Base-by-base conservation (phyloP, 495 filamentous ascomycete species). In the Glutinoglossum americanum region DNA sequence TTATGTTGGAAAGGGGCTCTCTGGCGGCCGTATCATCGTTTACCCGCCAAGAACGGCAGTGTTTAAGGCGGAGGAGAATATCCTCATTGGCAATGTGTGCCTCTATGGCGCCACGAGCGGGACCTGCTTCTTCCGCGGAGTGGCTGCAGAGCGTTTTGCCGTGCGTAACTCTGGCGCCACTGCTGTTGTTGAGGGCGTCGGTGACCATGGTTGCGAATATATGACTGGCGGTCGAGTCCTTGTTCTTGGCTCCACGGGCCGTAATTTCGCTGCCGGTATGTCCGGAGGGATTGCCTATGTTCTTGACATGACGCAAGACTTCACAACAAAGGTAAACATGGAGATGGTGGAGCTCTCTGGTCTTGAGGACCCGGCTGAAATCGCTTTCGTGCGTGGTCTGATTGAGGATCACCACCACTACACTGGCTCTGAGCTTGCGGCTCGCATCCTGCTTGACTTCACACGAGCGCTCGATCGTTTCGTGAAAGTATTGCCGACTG, bases 391-490 rank as follows among this genome's bases (percentile, higher is more conserved):
- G 23, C 87, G 92, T 56, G 87, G 92, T 56, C 73, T 97, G 60
- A 87, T 99, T 60, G 92, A 99, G 70, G 92, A 99, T 64, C 92
- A 99, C 65, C 93, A 96, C 70, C 92, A 99, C 67, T 99, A 97
- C 75, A 99, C 92, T 47, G 92, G 92, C 60, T 99, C 92, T 26
- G 92, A 96, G 73, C 77, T 95, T 51, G 92, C 92, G 21, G 94
- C 94, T 61, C 86, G 93, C 61, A 85, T 96, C 61, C 76, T 99
- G 11, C 77, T 97, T n/a, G 92, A 99, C 72, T 99, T 97, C 73
- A 94, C 80, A 68, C 81, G 90, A 57, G 93, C 92, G 39, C 81
- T 99, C 37, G 83, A 81, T 28, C 83, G 88, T 60, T 94, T 99
- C 64, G 78, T 96, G 71, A 97, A 97, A 74, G 83, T 97, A 27